These are phyloP conservation scores for Elongisporangium senticosum DNA, from an alignment of 352 stramenopile species.

Conservation along the genomic window DNA sequence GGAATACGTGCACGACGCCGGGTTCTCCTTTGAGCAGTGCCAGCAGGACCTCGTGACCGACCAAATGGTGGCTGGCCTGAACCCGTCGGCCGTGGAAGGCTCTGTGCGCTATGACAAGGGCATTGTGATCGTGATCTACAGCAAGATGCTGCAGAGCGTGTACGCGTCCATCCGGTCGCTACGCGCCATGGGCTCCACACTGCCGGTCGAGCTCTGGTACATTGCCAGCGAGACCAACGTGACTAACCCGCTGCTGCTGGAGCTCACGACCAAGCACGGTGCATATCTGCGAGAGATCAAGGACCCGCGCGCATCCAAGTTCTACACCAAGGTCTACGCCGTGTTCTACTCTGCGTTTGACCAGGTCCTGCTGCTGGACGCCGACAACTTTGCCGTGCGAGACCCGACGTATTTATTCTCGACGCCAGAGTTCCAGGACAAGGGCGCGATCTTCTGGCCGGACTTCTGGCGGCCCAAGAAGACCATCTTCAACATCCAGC, in stretches of 20 bases:
- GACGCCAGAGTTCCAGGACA: slow-evolving; percentile 30
- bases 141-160: slow-evolving; percentile 43
- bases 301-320: slow-evolving; percentile 38
- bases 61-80: slow-evolving; percentile 12
- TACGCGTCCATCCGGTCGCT: slow-evolving; percentile 47
- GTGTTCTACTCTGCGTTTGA: slow-evolving; percentile 74
- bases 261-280: slow-evolving; percentile 27
- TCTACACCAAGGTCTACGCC: slow-evolving; percentile 72
- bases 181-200: slow-evolving; percentile 25
- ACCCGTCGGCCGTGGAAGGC: slow-evolving; percentile 9
- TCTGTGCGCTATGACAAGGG: slow-evolving; percentile 30
- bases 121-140: slow-evolving; percentile 46
- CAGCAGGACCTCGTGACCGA: slow-evolving; percentile 5
- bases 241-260: slow-evolving; percentile 35
- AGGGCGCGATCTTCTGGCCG: slow-evolving; percentile 71
- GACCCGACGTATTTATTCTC: slow-evolving; percentile 70
- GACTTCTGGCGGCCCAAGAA: slow-evolving; percentile 67
- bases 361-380: slow-evolving; percentile 63
- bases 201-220: slow-evolving; percentile 76
- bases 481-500: slow-evolving; percentile 80
- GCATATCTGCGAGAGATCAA: slow-evolving; percentile 60
- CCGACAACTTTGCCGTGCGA: slow-evolving; percentile 64
- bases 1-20: slow-evolving; percentile 16
- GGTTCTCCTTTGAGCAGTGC: slow-evolving; percentile 13
- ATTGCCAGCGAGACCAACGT: slow-evolving; percentile 35